Base-by-base conservation (phyloP, 441 rosid genomes). In the Euphorbia schlechtendalii region DNA sequence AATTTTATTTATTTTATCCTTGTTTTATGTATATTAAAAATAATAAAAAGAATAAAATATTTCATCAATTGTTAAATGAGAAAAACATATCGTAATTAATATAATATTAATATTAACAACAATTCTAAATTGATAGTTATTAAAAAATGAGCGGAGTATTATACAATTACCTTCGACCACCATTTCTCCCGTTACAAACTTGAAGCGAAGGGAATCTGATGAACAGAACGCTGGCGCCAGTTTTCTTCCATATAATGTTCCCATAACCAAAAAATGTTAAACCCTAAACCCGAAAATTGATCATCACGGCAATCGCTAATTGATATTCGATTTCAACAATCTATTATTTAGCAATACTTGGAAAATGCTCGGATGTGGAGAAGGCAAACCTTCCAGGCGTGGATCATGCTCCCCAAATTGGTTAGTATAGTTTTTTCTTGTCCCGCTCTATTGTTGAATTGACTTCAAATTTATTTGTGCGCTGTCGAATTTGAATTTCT, bases 311-410 rank as follows among this genome's bases (percentile, higher is more conserved):
- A 11, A 34, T 56, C 9, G 13, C 9, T 5, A 51, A 63, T 24
- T 63, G 24, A 1, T 18, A 10, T 18, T 30, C 18, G 56, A 62
- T 49, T 30, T 15, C 27, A 30, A 27, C 9, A 27, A 54, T 30
- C 32, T 24, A 13, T 54, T 54, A 12, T 27, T 62, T 25, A 8
- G 20, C 0, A 15, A 1, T 25, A 27, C 12, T 43, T 32, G 22
- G 60, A 56, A 54, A 52, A 86, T 86, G 95, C 67, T 82, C 51
- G 74, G 76, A 46, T 75, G 71, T 57, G 84, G 83, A 63, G 88
- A 77, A 71, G 91, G 71, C 34, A 82, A 82, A 25, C 96, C 89
- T 59, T 77, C 91, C 52, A 85, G 93, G 96, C 83, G 59, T 45
- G 8, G 38, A 36, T 21, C n/a, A 32, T 55, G 12, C 17, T 60